phyloP scores from a whole-genome alignment of 2,329 filamentous ascomycete species.

The Colletotrichum lupini region DNA sequence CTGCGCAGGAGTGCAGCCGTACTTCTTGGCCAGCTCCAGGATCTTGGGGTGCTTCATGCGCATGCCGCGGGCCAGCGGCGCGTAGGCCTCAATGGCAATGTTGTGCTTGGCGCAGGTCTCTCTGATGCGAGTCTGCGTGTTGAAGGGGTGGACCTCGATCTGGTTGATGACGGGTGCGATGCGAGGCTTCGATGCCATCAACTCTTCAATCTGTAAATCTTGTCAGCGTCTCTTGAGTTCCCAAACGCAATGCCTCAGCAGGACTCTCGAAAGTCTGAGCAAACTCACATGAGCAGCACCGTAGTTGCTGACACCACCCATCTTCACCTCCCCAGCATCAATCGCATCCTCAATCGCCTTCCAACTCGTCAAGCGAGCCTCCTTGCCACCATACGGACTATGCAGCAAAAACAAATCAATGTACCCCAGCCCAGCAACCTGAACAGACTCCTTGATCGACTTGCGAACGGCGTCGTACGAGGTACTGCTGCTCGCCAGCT shows the following conservation, averaged over 20 bases:
- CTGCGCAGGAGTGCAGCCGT: constrained; percentile 77
- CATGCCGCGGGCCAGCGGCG: constrained; percentile 77
- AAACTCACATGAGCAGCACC: constrained; percentile 76
- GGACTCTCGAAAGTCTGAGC: background rate
- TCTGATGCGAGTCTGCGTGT: constrained; percentile 76
- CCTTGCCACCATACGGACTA: constrained; percentile 79
- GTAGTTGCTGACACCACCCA: constrained; percentile 82
- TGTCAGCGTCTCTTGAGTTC: background rate
- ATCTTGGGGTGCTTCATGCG: constrained; percentile 77
- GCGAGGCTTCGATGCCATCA: constrained; percentile 71
- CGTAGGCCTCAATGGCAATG: constrained; percentile 83
- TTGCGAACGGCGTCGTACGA: constrained; percentile 75
- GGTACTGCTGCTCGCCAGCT: constrained; percentile 73
- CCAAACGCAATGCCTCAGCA: background rate
- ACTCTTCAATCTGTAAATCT: constrained; percentile 69
- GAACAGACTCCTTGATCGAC: constrained; percentile 74
- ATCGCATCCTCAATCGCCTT: constrained; percentile 81
- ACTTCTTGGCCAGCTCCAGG: constrained; percentile 71
- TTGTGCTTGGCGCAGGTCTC: constrained; percentile 72
- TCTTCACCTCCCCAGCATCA: constrained; percentile 74
- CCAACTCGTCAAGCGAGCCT: constrained; percentile 78
- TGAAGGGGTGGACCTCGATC: constrained; percentile 86
- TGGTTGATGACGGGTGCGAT: constrained; percentile 80
- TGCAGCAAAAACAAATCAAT: constrained; percentile 85
- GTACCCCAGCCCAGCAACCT: constrained; percentile 75